Percentiles rank a stretch among this genome's conserved stretches.
phyloP scores from a whole-genome alignment of 306 rosid genomes.

The Medicago lupulina region DNA sequence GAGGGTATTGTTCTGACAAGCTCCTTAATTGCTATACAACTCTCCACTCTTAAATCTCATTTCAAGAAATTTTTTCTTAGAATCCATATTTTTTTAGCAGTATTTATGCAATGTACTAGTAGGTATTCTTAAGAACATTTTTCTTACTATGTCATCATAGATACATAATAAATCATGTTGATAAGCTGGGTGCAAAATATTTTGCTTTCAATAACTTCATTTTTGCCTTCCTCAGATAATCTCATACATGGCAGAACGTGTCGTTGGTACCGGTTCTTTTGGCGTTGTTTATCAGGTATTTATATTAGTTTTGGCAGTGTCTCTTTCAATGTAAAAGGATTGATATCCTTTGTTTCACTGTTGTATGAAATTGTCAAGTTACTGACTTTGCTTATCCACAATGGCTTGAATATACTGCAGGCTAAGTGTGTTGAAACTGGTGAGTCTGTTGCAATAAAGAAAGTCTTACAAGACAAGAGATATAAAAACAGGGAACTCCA shows the following conservation, averaged over 20 bases:
- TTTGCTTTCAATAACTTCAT: constrained; percentile 21
- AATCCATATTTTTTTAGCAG: too few relatives aligned
- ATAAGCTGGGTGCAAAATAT: background rate
- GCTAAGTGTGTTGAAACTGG: constrained; percentile 91
- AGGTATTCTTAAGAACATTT: too few relatives aligned
- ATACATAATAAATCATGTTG: too few relatives aligned
- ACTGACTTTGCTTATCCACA: constrained; percentile 20
- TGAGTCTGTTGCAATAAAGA: constrained; percentile 85
- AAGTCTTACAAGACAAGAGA: constrained; percentile 94
- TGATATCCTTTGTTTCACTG: constrained; percentile 17
- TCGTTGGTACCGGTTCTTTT: constrained; percentile 97
- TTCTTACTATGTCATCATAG: too few relatives aligned
- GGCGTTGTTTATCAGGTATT: constrained; percentile 98
- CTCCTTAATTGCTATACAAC: constrained; percentile 5
- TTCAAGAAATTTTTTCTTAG: too few relatives aligned
- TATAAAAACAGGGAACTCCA: constrained; percentile 95
- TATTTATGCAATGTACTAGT: too few relatives aligned
- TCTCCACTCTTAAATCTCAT: background rate
- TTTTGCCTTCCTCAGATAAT: constrained; percentile 58
- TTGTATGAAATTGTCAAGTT: constrained; percentile 10
- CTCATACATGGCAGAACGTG: constrained; percentile 94
- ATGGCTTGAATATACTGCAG: constrained; percentile 48
- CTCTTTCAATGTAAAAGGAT: background rate
- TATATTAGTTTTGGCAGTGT: constrained; percentile 27
- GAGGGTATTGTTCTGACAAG: constrained; percentile 56